phyloP scores from a whole-genome alignment of 345 rosid genomes.

The Toxicodendron radicans region DNA sequence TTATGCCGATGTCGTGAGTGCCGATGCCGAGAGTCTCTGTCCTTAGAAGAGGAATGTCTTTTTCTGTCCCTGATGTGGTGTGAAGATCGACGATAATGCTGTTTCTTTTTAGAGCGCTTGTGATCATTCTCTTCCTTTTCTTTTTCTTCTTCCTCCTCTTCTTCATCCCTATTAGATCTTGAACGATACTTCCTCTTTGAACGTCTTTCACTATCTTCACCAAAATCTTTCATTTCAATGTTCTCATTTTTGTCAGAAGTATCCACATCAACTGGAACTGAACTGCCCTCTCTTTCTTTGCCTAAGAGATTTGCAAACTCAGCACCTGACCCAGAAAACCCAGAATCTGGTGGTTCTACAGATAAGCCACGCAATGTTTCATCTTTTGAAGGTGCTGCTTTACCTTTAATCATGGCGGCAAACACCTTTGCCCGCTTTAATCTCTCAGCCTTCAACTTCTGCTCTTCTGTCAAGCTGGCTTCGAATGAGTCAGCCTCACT shows the following conservation, averaged over 20 bases:
- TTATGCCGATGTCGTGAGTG: slow-evolving; percentile 28
- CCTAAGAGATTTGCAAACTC: slow-evolving; percentile 21
- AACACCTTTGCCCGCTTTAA: slow-evolving; percentile 94
- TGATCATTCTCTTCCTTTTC: slow-evolving; percentile 40
- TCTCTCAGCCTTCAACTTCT: slow-evolving; percentile 90
- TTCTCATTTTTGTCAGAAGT: slow-evolving; percentile 31
- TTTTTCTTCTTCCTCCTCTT: slow-evolving; percentile 40
- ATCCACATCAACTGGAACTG: slow-evolving; percentile 37
- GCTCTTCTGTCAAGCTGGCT: slow-evolving; percentile 61
- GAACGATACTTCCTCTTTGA: slow-evolving; percentile 75
- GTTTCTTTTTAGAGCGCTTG: slow-evolving; percentile 50
- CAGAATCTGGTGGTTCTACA: slow-evolving; percentile 51
- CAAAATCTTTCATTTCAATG: slow-evolving; percentile 36
- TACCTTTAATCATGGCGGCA: slow-evolving; percentile 70
- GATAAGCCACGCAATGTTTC: slow-evolving; percentile 50
- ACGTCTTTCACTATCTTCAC: slow-evolving; percentile 52
- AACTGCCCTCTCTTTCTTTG: slow-evolving; percentile 57
- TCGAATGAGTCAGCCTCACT: slow-evolving; percentile 74
- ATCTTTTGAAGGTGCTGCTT: slow-evolving; percentile 50
- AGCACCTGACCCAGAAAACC: slow-evolving; percentile 44
- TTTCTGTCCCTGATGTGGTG: slow-evolving; percentile 42
- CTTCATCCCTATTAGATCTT: slow-evolving; percentile 46
- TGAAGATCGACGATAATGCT: slow-evolving; percentile 41
- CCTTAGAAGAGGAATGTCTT: slow-evolving; percentile 52
- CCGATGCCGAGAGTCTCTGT: slow-evolving; percentile 30